phyloP scores from a whole-genome alignment of 2,329 filamentous ascomycete species.

The Aspergillus unguis region DNA sequence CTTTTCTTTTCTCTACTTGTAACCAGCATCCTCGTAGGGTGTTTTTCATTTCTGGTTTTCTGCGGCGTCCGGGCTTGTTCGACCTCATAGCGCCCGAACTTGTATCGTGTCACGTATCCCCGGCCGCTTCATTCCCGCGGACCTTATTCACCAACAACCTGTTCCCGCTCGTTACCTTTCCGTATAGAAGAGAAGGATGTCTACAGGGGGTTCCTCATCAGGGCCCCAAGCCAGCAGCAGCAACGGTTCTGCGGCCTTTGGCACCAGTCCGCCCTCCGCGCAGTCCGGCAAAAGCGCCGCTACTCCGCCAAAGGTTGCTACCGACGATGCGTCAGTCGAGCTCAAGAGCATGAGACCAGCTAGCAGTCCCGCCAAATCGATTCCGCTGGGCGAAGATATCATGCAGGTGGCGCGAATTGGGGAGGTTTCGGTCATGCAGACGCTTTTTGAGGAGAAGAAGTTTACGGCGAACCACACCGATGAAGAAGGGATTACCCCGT shows the following conservation, averaged over 20 bases:
- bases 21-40: not conserved
- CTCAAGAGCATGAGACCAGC: constrained; percentile 36
- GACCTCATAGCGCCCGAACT: constrained; percentile 11
- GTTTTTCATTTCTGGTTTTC: constrained; percentile 1
- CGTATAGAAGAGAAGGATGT: constrained; percentile 17
- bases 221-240: constrained; percentile 21
- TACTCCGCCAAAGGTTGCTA: constrained; percentile 32
- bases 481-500: constrained; percentile 87
- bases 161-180: not conserved
- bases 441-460: constrained; percentile 78
- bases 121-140: not conserved
- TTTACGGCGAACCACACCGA: constrained; percentile 80
- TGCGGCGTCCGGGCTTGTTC: constrained; percentile 14
- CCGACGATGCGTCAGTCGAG: constrained; percentile 35
- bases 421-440: constrained; percentile 81
- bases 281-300: constrained; percentile 31
- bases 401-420: constrained; percentile 93
- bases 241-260: constrained; percentile 22
- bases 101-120: constrained; percentile 10
- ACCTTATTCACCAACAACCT: not conserved
- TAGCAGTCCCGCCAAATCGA: constrained; percentile 23
- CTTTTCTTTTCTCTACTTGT: not conserved
- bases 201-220: constrained; percentile 26
- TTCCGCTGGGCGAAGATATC: constrained; percentile 67
- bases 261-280: constrained; percentile 24